Evolutionary conservation across 2,329 filamentous ascomycete species (phyloP), one percentile per base, ranked within the genome.

Genomic region (Scolecobasidium constrictum): DNA sequence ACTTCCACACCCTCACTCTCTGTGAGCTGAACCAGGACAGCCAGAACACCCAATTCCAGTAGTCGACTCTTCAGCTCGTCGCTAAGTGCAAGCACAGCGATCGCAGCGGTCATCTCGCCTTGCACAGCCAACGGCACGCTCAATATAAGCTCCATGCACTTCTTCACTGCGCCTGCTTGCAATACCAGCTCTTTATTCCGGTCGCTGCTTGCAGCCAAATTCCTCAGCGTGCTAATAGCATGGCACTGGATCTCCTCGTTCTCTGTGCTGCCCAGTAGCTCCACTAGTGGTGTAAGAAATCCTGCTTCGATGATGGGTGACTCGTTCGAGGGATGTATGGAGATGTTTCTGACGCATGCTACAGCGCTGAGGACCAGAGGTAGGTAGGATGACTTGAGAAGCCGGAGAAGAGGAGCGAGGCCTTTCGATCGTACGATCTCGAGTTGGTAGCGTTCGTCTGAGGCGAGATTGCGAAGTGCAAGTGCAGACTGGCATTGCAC

Each of bases 171-270:
- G 18, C 92, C 92, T 23, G 92, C 92, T 63, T 96, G 87, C 38
- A 98, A 69, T 1, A 98, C 92, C n/a, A 98, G 73, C 46, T 93
- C 85, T 67, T 98, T 98, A 73, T 98, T 98, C 49, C 86, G 81
- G 60, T 98, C 92, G 5, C 90, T 96, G 64, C 88, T 96, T 43
- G 92, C 92, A 5, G 92, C 92, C 46, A 98, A 72, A 56, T 98
- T 98, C 49, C 92, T 80, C 38, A 98, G 73, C 0, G 92, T 98
- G 4, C 92, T 96, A 50, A 98, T 98, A 45, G 92, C 92, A 58
- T 98, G 92, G 58, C 92, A 98, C 60, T 98, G 92, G 40, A 98
- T 98, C 60, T 98, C 92, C 62, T 98, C 92, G 57, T 95, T 95
- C 53, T 96, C 90, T 1, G 88, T 95, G 7, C 87, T 93, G 40